Base-by-base conservation (phyloP, 129 eudicot species). In the Flaveria linearis region DNA sequence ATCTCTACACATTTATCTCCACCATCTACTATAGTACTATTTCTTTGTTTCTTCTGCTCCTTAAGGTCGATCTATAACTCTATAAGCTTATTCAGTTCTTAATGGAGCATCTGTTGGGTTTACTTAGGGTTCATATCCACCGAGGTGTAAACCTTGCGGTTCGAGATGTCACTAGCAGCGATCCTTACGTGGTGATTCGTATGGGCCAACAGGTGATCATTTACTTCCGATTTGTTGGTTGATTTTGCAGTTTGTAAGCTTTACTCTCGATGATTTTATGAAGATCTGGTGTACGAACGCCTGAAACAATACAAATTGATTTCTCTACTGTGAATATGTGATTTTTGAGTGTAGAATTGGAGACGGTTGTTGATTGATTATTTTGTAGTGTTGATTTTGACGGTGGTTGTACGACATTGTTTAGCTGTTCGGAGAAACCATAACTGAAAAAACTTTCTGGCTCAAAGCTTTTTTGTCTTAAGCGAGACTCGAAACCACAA, bases 131-230 rank as follows among this genome's bases (percentile, higher is more conserved):
- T 75, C 88, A 63, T 7, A 18, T 92, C 41, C 72, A 83, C 17
- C 70, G 83, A 82, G 98, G 98, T 26, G 73, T 93, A 18, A 88
- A 93, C 63, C 90, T 93, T 1, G 93, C 90, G 13, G 83, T 84
- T n/a, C 83, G 97, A 76, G 98, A 93, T 83, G 82, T 77, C 28
- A 51, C 64, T 12, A 85, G 79, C 78, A 93, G 98, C 69, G 98
- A 93, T 83, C 97, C 98, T 7, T 93, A 90, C 46, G 90, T 93
- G 20, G 43, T 84, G 47, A 58, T 93, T 26, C 69, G 78, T 47
- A 78, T 87, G 87, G 93, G 88, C 18, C 87, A 82, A 63, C 93
- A 89, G 93, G 97, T 90, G 53, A 58, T 58, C 66, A 23, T 58
- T 3, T 25, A 0, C 18, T 7, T 9, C 64, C 1, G 1, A 5